Evolutionary conservation across 495 filamentous ascomycete genomes (phyloP).

Genomic region (Hyaloscypha bicolor): DNA sequence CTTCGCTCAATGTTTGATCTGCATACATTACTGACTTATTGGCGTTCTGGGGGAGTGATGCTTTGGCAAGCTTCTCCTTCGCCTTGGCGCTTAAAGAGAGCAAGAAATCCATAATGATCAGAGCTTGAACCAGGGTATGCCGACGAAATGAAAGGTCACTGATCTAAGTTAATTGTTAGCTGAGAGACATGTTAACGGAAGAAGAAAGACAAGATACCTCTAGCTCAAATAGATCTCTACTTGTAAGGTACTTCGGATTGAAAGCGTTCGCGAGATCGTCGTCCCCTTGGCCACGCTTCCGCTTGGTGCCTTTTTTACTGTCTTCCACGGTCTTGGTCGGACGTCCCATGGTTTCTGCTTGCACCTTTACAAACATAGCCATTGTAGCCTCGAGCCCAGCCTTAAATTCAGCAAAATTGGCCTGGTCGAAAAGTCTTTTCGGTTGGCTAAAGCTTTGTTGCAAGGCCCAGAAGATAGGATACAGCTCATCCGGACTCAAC

Average conservation of each 20-base stretch:
- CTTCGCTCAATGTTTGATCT: constrained; percentile 70
- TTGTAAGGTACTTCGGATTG: constrained; percentile 97
- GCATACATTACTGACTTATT: constrained; percentile 89
- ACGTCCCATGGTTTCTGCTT: constrained; percentile 59
- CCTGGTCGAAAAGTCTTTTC: constrained; percentile 70
- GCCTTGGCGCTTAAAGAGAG: constrained; percentile 81
- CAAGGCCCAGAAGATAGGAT: constrained; percentile 92
- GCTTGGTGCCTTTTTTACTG: constrained; percentile 63
- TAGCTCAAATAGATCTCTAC: constrained; percentile 89
- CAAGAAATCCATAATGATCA: constrained; percentile 92
- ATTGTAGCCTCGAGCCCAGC: constrained; percentile 75
- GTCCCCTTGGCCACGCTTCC: constrained; percentile 67
- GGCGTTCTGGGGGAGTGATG: constrained; percentile 48
- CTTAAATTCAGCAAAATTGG: constrained; percentile 77
- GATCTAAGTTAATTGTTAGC: constrained; percentile 52
- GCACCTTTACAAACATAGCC: constrained; percentile 74
- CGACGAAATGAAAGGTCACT: constrained; percentile 91
- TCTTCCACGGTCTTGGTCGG: constrained; percentile 60
- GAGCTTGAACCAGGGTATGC: constrained; percentile 90
- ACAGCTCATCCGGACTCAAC: constrained; percentile 72
- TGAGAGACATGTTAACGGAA: background rate
- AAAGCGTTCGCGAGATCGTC: constrained; percentile 71
- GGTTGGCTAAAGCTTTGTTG: constrained; percentile 93
- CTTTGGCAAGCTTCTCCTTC: constrained; percentile 71
- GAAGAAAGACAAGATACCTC: constrained; percentile 59